Evolutionary conservation across 371 early-diverging fungal genomes (phyloP), one percentile per base, ranked within the genome.

Genomic region (Mortierella sp.): DNA sequence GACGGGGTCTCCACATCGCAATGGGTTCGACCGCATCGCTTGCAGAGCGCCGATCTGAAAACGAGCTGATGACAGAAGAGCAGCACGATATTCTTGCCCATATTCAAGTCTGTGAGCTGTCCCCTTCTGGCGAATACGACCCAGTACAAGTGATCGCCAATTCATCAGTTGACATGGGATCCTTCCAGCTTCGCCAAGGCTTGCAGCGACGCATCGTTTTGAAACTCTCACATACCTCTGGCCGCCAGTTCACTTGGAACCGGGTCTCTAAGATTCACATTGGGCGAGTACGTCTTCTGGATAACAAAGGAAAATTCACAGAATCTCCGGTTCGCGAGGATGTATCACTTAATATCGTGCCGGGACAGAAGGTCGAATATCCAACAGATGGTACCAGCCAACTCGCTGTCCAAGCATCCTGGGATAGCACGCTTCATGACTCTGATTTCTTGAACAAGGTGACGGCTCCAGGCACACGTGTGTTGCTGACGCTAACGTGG

Each of bases 341-440:
- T 45, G 79, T 87, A 2, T 59, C 81, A 10, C 82, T 90, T 62
- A 84, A 81, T 30, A 53, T 89, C 18, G 63, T 88, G 9, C 74
- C 80, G 2, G 66, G 72, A 41, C 89, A 87, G 57, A 76, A 78
- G 16, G 82, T 86, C 2, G 73, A 73, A 2, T 85, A 87, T 31
- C 81, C 84, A 4, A 72, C 80, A 2, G 92, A 92, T 61, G 92
- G 92, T 6, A 90, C 90, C 1, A 87, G 90, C 55, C 82, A 83
- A 21, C 59, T 93, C 9, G 65, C 76, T 5, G 85, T 86, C 3
- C 81, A 84, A 23, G 88, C 87, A 8, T 82, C 94, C 2, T 96
- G 96, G 96, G 96, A 96, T 61, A 91, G 93, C 14, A 90, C 93
- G 0, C 80, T 94, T 16, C 94, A 94, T 43, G 93, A 91, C 39